Evolutionary conservation across 306 rosid species (phyloP).

Genomic region (Vigna hirtella): DNA sequence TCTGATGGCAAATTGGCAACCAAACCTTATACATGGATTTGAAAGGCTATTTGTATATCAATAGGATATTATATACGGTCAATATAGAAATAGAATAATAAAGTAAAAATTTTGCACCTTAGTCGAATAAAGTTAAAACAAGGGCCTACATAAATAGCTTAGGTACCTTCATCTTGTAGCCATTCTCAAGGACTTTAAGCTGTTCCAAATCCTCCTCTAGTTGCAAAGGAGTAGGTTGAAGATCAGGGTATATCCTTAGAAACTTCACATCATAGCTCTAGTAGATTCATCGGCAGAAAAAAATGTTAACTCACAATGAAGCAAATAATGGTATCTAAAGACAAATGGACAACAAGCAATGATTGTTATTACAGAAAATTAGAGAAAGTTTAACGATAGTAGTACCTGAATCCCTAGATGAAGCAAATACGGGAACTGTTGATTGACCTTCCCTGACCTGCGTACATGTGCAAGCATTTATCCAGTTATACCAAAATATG

Average conservation of each 20-base stretch:
- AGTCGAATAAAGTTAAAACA: conserved; percentile 6
- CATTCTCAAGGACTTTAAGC: conserved; percentile 96
- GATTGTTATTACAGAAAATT: conserved; percentile 1
- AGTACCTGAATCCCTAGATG: conserved; percentile 59
- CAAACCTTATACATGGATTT: conserved; percentile 28
- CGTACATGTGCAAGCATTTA: conserved; percentile 36
- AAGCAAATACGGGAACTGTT: conserved; percentile 58
- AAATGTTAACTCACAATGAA: conserved; percentile 21
- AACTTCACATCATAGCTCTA: conserved; percentile 93
- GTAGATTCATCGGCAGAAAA: conserved; percentile 32
- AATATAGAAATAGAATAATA: not conserved
- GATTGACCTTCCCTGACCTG: conserved; percentile 88
- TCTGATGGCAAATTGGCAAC: conserved; percentile 16
- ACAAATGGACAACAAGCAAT: not conserved
- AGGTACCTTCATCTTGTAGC: conserved; percentile 94
- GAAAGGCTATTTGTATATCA: not conserved
- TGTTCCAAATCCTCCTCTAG: conserved; percentile 98
- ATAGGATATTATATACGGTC: conserved; percentile 12
- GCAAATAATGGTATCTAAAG: conserved; percentile 20
- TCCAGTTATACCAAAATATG: conserved; percentile 34
- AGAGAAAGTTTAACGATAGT: not conserved
- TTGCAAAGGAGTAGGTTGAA: conserved; percentile 86
- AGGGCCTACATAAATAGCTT: conserved; percentile 7
- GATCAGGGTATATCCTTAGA: conserved; percentile 76
- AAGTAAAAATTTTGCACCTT: conserved; percentile 15